These are phyloP conservation scores for Tuber melanosporum DNA, from an alignment of 495 filamentous ascomycete genomes.

Conservation along the genomic window DNA sequence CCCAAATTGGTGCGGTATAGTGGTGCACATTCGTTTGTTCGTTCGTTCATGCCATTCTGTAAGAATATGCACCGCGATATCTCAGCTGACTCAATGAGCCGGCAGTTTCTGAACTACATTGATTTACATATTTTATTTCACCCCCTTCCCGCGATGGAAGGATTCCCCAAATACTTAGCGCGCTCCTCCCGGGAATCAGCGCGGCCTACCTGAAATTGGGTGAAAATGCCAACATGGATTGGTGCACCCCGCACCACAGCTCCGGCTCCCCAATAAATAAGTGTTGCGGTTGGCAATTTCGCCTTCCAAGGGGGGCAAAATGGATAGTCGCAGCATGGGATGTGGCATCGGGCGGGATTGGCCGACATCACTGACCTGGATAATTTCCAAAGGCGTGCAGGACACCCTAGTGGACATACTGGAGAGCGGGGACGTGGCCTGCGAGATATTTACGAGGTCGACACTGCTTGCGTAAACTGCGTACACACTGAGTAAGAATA, in stretches of 20 bases:
- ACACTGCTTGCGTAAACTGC: conserved; percentile 7
- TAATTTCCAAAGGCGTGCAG: too few relatives aligned
- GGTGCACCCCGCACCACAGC: neutral
- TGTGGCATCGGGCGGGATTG: neutral
- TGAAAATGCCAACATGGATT: neutral
- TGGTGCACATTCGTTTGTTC: neutral
- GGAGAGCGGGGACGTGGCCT: conserved; percentile 8
- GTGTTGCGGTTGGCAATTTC: conserved; percentile 3
- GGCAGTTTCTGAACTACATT: neutral
- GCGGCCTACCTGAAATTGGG: neutral
- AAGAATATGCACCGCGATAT: neutral
- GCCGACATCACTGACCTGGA: too few relatives aligned
- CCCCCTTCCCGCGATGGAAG: neutral
- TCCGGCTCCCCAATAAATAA: conserved; percentile 5
- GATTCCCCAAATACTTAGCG: neutral
- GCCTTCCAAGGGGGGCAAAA: conserved; percentile 16
- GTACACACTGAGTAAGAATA: conserved; percentile 4
- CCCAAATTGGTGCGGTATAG: too few relatives aligned
- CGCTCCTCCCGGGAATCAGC: neutral
- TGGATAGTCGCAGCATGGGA: conserved; percentile 20
- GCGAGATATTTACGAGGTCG: conserved; percentile 12
- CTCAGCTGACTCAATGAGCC: neutral
- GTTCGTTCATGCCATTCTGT: neutral
- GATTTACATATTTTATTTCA: neutral
- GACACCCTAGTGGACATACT: neutral